A percentile compares a stretch with the other conserved stretches of the same genome.
Conservation (phyloP, 768 basidiomycete species). For the Lentinus brumalis region DNA sequence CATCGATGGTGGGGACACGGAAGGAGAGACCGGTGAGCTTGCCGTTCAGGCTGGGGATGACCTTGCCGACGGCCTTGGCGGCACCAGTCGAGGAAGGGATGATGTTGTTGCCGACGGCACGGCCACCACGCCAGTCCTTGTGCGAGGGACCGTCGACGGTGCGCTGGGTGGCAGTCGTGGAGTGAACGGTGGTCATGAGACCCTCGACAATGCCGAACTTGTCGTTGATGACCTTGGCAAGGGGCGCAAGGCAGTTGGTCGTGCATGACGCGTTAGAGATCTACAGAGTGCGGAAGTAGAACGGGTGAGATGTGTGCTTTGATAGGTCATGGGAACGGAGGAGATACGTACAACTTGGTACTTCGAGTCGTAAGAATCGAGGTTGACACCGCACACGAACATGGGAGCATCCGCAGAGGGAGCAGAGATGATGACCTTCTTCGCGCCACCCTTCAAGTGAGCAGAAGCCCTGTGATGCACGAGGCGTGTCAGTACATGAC, state of each 20-base stretch:
- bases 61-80: slow-evolving; percentile 98
- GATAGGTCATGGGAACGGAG: slow-evolving; percentile 1
- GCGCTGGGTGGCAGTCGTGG: slow-evolving; percentile 95
- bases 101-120: slow-evolving; percentile 96
- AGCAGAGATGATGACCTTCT: slow-evolving; percentile 99
- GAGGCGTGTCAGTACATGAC: slow-evolving; percentile 8
- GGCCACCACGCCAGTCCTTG: slow-evolving; percentile 98
- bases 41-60: slow-evolving; percentile 94
- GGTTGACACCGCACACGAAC: slow-evolving; percentile 95
- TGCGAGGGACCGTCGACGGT: slow-evolving; percentile 91
- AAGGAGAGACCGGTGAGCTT: slow-evolving; percentile 97
- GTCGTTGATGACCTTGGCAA: slow-evolving; percentile 98
- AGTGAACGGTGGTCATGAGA: slow-evolving; percentile 98
- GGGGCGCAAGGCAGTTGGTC: slow-evolving; percentile 99
- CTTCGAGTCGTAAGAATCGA: slow-evolving; percentile 87
- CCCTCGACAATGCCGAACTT: slow-evolving; percentile 96
- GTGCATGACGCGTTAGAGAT: slow-evolving; percentile 99
- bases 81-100: slow-evolving; percentile 99
- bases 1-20: slow-evolving; percentile 96
- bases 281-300: slow-evolving; percentile 34
- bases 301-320: background rate
- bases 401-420: slow-evolving; percentile 97
- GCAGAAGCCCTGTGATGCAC: slow-evolving; percentile 64
- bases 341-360: slow-evolving; percentile 71
- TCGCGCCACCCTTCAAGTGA: slow-evolving; percentile 98